phyloP scores from a whole-genome alignment of 352 stramenopile genomes.

The Phytophthora meadii region DNA sequence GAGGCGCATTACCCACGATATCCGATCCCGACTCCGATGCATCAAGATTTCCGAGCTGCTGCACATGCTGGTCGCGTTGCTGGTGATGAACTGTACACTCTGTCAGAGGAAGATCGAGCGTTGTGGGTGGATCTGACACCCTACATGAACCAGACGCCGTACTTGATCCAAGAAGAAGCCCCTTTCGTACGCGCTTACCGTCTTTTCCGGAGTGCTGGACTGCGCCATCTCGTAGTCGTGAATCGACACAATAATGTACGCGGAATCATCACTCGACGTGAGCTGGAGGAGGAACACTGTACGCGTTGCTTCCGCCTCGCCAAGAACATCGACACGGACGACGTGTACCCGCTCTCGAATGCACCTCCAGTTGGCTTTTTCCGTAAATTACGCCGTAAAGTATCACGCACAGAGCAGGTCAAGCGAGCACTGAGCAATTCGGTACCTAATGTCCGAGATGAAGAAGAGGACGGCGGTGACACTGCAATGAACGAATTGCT shows the following conservation, averaged over 20 bases:
- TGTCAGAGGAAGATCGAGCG: conserved; percentile 85
- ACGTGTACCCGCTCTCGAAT: conserved; percentile 71
- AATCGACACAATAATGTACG: conserved; percentile 93
- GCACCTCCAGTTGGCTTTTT: conserved; percentile 67
- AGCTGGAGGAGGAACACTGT: conserved; percentile 87
- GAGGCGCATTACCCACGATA: conserved; percentile 86
- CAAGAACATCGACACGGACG: conserved; percentile 76
- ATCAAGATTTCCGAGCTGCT: conserved; percentile 35
- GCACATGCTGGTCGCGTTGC: conserved; percentile 34
- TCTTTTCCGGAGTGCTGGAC: conserved; percentile 96
- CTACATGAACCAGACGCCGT: conserved; percentile 98
- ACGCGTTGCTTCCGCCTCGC: conserved; percentile 76
- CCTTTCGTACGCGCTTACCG: conserved; percentile 96
- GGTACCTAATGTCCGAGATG: conserved; percentile 22
- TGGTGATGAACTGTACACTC: conserved; percentile 57
- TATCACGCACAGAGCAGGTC: conserved; percentile 81
- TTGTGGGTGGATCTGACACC: conserved; percentile 96
- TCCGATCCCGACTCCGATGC: conserved; percentile 64
- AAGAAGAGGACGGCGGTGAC: conserved; percentile 8
- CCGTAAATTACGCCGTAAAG: conserved; percentile 61
- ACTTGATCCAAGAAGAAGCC: conserved; percentile 95
- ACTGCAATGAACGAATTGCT: conserved; percentile 30
- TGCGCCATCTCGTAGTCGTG: conserved; percentile 95
- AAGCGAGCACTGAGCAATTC: conserved; percentile 68
- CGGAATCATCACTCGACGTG: conserved; percentile 86